Evolutionary conservation across 2,329 filamentous ascomycete species (phyloP), one percentile per base, ranked within the genome.

Genomic region (Chalara sp.): DNA sequence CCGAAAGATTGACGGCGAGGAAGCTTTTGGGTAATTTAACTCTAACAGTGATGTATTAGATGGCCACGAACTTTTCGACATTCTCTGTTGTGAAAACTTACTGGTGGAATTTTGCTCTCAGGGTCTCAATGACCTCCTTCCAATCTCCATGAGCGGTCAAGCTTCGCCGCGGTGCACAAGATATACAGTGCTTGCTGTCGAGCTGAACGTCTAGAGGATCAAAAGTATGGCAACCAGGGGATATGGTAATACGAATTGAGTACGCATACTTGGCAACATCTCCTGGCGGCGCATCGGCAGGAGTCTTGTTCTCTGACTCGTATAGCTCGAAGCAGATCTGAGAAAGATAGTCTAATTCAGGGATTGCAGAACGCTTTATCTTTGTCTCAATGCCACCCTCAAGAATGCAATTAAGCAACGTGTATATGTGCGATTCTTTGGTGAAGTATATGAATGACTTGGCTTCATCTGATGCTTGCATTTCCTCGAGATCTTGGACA

Each of bases 381-480:
- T 99, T 99, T 29, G 92, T 96, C 65, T 95, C 87, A 58, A 99
- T 88, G 32, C 93, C 95, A 54, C 95, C 93, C 68, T 99, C 93
- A 30, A 99, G 80, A 60, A 99, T 97, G 67, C 92, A 97, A 68
- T 99, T 99, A 52, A 99, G 80, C 5, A 99, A 79, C 5, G 93
- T 99, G 72, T 99, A 99, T 56, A 99, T 96, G 67, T 99, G 93
- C 1, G 89, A 96, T 70, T 99, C 93, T 69, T 99, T 99, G 56
- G 93, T 99, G 69, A 99, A 99, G 72, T 99, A 99, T 70, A 97
- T 89, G 74, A 97, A 97, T 1, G 87, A 92, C 66, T 96, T 96
- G 43, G 91, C 90, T 58, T 95, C 88, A 48, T 92, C 86, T 0
- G 89, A 95, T 4, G 93, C 92, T 70, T 99, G 93, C 69, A 97